Evolutionary conservation across 352 stramenopile genomes (phyloP).

Genomic region (Phytopythium cucurbitacearum): DNA sequence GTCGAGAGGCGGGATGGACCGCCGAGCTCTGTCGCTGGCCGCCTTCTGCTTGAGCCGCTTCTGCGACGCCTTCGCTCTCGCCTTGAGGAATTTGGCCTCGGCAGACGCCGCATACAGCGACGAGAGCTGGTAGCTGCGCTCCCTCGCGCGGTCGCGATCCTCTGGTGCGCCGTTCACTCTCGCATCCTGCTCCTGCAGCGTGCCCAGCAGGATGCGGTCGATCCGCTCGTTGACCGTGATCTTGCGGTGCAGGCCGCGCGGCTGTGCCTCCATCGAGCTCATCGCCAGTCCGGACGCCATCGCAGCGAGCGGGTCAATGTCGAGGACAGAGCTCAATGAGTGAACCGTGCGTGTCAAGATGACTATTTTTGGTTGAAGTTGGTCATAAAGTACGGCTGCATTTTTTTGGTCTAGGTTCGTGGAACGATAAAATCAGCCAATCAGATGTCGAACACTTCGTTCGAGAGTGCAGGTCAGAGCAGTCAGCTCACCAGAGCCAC

Average conservation of each 20-base stretch:
- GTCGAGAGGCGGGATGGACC: constrained; percentile 5
- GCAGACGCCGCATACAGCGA: constrained; percentile 40
- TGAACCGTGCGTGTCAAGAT: too few relatives aligned
- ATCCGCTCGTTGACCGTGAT: constrained; percentile 69
- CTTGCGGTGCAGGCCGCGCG: constrained; percentile 23
- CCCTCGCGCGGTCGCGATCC: constrained; percentile 21
- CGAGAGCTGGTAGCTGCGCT: constrained; percentile 39
- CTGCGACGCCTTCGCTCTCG: constrained; percentile 11
- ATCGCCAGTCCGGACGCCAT: constrained; percentile 11
- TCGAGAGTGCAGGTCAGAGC: too few relatives aligned
- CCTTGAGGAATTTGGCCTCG: constrained; percentile 38
- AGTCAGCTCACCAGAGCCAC: too few relatives aligned
- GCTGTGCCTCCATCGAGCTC: constrained; percentile 13
- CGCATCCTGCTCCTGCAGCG: constrained; percentile 22
- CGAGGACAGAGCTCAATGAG: neutral
- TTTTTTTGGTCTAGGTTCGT: too few relatives aligned
- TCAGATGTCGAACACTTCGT: too few relatives aligned
- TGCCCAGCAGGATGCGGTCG: constrained; percentile 51
- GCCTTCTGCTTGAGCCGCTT: constrained; percentile 9
- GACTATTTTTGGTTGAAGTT: too few relatives aligned
- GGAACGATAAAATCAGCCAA: too few relatives aligned
- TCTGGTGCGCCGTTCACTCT: constrained; percentile 16
- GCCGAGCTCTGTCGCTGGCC: constrained; percentile 6
- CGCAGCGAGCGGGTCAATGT: neutral
- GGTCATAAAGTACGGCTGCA: too few relatives aligned